phyloP scores from a whole-genome alignment of 441 rosid species.

The Aleurites moluccanus region DNA sequence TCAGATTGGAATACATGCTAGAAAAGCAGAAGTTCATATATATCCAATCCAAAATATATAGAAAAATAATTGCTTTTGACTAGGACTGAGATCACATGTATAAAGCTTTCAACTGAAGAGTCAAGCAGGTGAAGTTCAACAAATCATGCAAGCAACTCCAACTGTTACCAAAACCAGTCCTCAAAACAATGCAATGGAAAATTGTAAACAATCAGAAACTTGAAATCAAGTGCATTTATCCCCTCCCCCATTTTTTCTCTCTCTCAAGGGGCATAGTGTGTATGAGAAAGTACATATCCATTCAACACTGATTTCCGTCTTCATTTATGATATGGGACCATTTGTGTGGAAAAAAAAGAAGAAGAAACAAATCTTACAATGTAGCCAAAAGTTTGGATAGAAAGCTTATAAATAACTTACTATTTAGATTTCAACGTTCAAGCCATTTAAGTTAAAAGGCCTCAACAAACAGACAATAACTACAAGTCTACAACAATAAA shows the following conservation, averaged over 20 bases:
- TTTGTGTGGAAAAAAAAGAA: neutral
- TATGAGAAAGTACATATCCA: neutral
- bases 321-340: neutral
- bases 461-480: neutral
- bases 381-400: neutral
- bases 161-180: neutral
- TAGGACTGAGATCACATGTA: neutral
- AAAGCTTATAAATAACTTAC: neutral
- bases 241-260: neutral
- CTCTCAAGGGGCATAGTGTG: neutral
- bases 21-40: neutral
- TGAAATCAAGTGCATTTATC: neutral
- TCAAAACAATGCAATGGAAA: neutral
- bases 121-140: neutral
- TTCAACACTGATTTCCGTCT: neutral
- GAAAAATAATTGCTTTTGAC: neutral
- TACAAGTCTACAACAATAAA: neutral
- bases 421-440: slow-evolving; percentile 4
- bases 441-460: neutral
- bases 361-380: neutral
- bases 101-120: neutral
- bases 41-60: neutral
- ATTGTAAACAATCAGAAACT: neutral
- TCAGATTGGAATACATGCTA: neutral
- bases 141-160: neutral